Evolutionary conservation across 2,329 filamentous ascomycete species (phyloP), one percentile per base, ranked within the genome.

Genomic region (Blumeriella jaapii): DNA sequence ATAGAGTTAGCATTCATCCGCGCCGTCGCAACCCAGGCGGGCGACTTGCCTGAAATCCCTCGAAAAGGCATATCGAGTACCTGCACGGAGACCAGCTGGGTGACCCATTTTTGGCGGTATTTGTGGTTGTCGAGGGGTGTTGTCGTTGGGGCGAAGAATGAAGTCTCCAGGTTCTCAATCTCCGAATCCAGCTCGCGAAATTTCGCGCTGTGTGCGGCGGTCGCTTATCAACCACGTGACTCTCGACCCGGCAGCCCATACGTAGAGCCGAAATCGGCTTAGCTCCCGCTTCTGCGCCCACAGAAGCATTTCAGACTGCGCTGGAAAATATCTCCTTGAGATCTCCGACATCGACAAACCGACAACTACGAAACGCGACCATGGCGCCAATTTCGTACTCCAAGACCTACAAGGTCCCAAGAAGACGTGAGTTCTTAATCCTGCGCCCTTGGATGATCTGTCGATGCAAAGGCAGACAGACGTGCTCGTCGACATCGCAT

Each of bases 391-490:
- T 78, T 64, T 82, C 80, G 59, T 94, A 95, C 74, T 93, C 82
- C 65, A 98, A 98, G 85, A 98, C 91, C 76, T 93, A 93, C 67
- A 94, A 93, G 82, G 86, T 93, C 74, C 87, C 89, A 61, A 76
- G 82, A 70, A 82, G 89, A 72, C 89, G 50, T 55, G 41, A 48
- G 52, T 53, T 15, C 16, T 15, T 27, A 5, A 20, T n/a, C 12
- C 27, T 19, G 19, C 14, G 25, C 18, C 23, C 14, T 12, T 22
- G 19, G 14, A 22, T 5, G 2, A 22, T 32, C 32, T 34, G 23
- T 18, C 22, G n/a, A n/a, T n/a, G n/a, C n/a, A n/a, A n/a, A n/a
- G n/a, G n/a, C n/a, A n/a, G n/a, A n/a, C n/a, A n/a, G n/a, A n/a
- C n/a, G n/a, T n/a, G n/a, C n/a, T n/a, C n/a, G n/a, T n/a, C n/a